Evolutionary conservation across 768 basidiomycete species (phyloP).

Genomic region (Hortiboletus campestris): DNA sequence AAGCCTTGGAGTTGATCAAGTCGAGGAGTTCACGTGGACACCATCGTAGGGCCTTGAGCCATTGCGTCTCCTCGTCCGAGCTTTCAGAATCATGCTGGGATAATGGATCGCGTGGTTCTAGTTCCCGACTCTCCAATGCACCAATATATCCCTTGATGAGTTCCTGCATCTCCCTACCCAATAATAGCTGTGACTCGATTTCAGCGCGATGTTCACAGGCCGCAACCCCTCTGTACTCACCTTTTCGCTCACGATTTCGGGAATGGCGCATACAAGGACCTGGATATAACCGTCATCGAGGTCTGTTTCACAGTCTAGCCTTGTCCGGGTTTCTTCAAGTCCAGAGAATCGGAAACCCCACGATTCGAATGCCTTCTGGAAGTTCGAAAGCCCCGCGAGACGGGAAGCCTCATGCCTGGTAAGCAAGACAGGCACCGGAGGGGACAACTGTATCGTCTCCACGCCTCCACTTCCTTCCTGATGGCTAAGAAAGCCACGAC

Average conservation of each 20-base stretch:
- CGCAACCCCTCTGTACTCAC: constrained; percentile 26
- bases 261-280: constrained; percentile 59
- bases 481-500: constrained; percentile 57
- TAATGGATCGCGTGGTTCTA: constrained; percentile 17
- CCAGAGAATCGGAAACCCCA: constrained; percentile 71
- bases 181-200: constrained; percentile 47
- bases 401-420: constrained; percentile 60
- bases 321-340: constrained; percentile 25
- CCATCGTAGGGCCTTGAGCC: constrained; percentile 74
- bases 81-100: constrained; percentile 10
- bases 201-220: constrained; percentile 6
- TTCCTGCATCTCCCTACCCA: constrained; percentile 70
- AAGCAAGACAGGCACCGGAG: constrained; percentile 61
- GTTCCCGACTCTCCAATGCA: constrained; percentile 51
- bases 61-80: constrained; percentile 33
- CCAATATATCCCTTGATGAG: constrained; percentile 73
- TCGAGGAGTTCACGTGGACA: constrained; percentile 84
- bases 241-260: constrained; percentile 72
- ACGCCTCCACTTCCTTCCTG: constrained; percentile 37
- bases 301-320: constrained; percentile 17
- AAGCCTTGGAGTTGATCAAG: constrained; percentile 92
- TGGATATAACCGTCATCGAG: constrained; percentile 52
- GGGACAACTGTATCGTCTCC: constrained; percentile 44
- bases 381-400: constrained; percentile 41
- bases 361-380: constrained; percentile 49